phyloP scores from a whole-genome alignment of 2,329 filamentous ascomycete species.

The Aureobasidium sp. region DNA sequence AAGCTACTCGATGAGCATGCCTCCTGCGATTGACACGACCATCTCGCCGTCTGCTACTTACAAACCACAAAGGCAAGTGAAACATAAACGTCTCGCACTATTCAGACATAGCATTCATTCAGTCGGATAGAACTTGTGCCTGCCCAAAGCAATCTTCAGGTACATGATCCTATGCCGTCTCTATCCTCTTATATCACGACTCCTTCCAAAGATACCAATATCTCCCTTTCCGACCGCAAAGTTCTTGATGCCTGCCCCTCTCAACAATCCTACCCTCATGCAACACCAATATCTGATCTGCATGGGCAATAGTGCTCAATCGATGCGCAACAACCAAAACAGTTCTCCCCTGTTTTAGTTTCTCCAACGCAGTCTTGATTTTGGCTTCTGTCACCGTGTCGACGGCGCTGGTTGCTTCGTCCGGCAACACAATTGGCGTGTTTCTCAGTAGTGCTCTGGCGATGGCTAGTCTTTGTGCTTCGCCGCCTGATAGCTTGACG shows the following conservation, averaged over 20 bases:
- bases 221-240: constrained; percentile 23
- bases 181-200: background rate
- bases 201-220: background rate
- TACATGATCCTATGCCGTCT: too few relatives aligned
- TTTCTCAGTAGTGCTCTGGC: constrained; percentile 35
- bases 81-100: too few relatives aligned
- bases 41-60: too few relatives aligned
- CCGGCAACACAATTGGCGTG: constrained; percentile 33
- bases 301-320: constrained; percentile 32
- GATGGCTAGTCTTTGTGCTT: constrained; percentile 35
- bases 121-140: too few relatives aligned
- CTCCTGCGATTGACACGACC: too few relatives aligned
- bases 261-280: constrained; percentile 42
- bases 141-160: too few relatives aligned
- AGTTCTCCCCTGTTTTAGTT: constrained; percentile 28
- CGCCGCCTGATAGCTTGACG: constrained; percentile 35
- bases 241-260: constrained; percentile 58
- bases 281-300: constrained; percentile 38
- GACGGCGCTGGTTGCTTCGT: constrained; percentile 36
- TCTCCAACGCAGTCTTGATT: constrained; percentile 32
- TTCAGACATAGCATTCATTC: too few relatives aligned
- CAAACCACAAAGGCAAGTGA: too few relatives aligned
- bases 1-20: too few relatives aligned
- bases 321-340: constrained; percentile 39
- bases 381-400: constrained; percentile 36